Evolutionary conservation across 352 stramenopile genomes (phyloP).

Genomic region (Phytopythium oedochilum): DNA sequence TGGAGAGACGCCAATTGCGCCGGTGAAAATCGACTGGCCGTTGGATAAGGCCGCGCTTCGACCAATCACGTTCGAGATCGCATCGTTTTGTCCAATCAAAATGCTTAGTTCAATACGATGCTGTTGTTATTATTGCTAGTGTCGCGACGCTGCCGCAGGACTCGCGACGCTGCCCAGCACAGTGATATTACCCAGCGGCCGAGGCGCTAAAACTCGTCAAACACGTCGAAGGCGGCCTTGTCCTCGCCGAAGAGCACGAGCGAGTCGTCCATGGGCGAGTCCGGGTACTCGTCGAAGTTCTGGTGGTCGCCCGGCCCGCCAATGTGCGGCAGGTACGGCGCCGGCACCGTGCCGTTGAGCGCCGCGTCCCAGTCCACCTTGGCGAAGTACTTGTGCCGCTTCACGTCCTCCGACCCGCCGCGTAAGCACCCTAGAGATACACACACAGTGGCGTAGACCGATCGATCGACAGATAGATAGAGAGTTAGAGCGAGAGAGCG

Average conservation of each 20-base stretch:
- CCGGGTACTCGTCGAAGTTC: conserved; percentile 93
- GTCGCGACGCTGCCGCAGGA: no score
- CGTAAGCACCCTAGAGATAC: conserved; percentile 91
- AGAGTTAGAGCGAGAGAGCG: conserved; percentile 1
- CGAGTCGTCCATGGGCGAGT: conserved; percentile 85
- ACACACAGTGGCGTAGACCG: no score
- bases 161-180: no score
- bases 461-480: background rate
- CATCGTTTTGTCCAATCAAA: no score
- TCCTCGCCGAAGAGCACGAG: conserved; percentile 83
- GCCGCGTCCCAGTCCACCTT: conserved; percentile 85
- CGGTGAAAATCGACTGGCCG: background rate
- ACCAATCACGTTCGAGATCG: background rate
- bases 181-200: background rate
- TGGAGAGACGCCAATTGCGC: background rate
- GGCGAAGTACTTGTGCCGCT: conserved; percentile 92
- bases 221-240: conserved; percentile 77
- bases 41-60: background rate
- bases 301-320: conserved; percentile 82
- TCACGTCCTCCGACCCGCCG: conserved; percentile 85
- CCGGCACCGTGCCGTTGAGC: conserved; percentile 58
- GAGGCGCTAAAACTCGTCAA: conserved; percentile 74
- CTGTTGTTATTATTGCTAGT: background rate
- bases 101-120: background rate
- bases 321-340: conserved; percentile 86